Evolutionary conservation across 2,329 filamentous ascomycete genomes (phyloP).

Genomic region (Lachnellula occidentalis): DNA sequence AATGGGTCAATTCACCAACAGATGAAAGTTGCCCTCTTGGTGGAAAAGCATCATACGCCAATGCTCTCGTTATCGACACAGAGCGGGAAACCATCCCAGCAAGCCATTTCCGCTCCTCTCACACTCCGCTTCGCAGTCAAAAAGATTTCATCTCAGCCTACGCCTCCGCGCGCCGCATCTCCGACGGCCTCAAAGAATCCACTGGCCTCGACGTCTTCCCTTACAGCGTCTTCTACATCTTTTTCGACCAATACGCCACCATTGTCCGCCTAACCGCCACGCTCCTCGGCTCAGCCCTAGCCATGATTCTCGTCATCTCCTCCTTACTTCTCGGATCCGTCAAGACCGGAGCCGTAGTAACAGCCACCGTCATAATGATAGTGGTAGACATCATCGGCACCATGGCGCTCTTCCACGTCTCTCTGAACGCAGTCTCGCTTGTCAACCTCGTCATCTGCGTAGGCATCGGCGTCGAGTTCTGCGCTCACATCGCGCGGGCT

Average conservation of each 20-base stretch:
- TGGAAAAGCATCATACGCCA: conserved; percentile 80
- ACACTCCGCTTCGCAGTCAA: conserved; percentile 82
- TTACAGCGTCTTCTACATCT: conserved; percentile 97
- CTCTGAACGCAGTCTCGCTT: conserved; percentile 88
- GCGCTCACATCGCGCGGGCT: conserved; percentile 89
- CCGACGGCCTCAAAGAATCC: conserved; percentile 63
- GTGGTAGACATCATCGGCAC: conserved; percentile 90
- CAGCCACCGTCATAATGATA: conserved; percentile 85
- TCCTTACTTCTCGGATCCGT: conserved; percentile 78
- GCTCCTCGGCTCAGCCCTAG: conserved; percentile 76
- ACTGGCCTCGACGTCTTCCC: conserved; percentile 85
- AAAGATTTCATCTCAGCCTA: conserved; percentile 91
- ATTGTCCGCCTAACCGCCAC: conserved; percentile 77
- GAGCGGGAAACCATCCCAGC: conserved; percentile 65
- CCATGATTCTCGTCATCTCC: conserved; percentile 77
- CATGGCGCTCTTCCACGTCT: conserved; percentile 85
- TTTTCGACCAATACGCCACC: conserved; percentile 92
- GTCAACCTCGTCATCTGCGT: conserved; percentile 97
- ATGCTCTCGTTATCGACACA: conserved; percentile 73
- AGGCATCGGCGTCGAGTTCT: conserved; percentile 95
- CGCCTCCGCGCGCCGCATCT: conserved; percentile 80
- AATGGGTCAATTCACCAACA: conserved; percentile 77
- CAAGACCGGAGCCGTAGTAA: conserved; percentile 75
- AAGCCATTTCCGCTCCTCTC: conserved; percentile 86
- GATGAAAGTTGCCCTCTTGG: conserved; percentile 81